Percentiles rank a stretch among this genome's conserved stretches.
Evolutionary conservation across 1,284 basidiomycete species (phyloP).

Genomic region (Fomitopsis schrenkii): DNA sequence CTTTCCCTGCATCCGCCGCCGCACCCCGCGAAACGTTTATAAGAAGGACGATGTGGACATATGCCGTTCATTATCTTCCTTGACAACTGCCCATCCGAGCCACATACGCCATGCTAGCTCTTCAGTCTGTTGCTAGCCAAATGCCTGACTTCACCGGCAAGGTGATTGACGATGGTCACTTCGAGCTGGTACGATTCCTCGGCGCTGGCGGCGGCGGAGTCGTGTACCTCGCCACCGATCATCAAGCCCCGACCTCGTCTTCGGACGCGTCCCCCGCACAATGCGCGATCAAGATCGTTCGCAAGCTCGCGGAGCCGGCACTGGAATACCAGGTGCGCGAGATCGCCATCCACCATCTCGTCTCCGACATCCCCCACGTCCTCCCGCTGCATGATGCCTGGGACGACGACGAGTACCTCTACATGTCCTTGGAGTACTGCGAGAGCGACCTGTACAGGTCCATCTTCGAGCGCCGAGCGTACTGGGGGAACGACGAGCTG

Average conservation of each 20-base stretch:
- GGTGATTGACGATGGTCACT: slow-evolving; percentile 71
- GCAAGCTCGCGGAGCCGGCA: slow-evolving; percentile 16
- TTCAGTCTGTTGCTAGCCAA: background rate
- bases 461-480: slow-evolving; percentile 44
- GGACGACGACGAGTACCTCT: slow-evolving; percentile 50
- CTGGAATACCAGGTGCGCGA: slow-evolving; percentile 43
- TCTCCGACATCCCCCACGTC: slow-evolving; percentile 45
- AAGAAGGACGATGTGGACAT: background rate
- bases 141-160: slow-evolving; percentile 41
- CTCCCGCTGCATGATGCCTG: slow-evolving; percentile 61
- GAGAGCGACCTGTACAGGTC: slow-evolving; percentile 60
- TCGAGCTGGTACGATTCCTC: slow-evolving; percentile 66
- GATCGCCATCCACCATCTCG: slow-evolving; percentile 47
- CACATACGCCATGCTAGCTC: background rate
- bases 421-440: slow-evolving; percentile 59
- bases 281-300: slow-evolving; percentile 29
- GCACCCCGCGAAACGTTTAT: background rate
- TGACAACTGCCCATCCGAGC: background rate
- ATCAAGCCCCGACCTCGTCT: slow-evolving; percentile 19
- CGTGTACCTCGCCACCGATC: slow-evolving; percentile 82
- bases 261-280: background rate
- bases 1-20: background rate
- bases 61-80: background rate
- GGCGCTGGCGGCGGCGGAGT: slow-evolving; percentile 92
- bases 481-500: slow-evolving; percentile 44